Percentiles rank a stretch among this genome's conserved stretches.
phyloP scores from a whole-genome alignment of 768 basidiomycete species.

The Boletus rex-veris region DNA sequence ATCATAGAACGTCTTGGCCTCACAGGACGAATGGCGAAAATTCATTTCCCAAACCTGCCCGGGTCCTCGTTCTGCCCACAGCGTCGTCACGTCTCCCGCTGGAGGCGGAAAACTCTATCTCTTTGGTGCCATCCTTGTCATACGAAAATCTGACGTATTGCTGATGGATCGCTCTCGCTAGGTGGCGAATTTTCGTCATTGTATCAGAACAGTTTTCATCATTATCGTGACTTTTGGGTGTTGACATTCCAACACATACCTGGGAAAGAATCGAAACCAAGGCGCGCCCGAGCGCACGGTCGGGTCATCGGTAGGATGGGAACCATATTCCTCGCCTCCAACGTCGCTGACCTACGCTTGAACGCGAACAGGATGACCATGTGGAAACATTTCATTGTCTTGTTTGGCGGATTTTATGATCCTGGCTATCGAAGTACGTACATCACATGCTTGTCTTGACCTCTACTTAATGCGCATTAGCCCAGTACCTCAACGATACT shows the following conservation, averaged over 20 bases:
- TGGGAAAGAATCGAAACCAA: conserved; percentile 94
- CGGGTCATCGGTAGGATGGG: conserved; percentile 64
- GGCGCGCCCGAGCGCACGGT: conserved; percentile 70
- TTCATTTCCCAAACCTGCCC: conserved; percentile 84
- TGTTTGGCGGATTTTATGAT: conserved; percentile 92
- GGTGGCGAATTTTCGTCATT: conserved; percentile 86
- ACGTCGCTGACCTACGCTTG: neutral
- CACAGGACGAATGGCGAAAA: conserved; percentile 82
- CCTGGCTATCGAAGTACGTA: conserved; percentile 70
- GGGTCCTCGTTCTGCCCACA: conserved; percentile 85
- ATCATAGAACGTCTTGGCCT: neutral
- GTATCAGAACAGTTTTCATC: conserved; percentile 80
- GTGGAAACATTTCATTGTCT: conserved; percentile 83
- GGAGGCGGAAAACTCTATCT: conserved; percentile 87
- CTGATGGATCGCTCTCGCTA: conserved; percentile 19
- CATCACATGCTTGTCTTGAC: no score
- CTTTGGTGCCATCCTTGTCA: conserved; percentile 50
- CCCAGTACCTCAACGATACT: conserved; percentile 77
- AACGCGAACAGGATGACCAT: conserved; percentile 64
- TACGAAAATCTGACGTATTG: neutral
- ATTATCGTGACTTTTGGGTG: conserved; percentile 87
- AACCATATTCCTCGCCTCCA: neutral
- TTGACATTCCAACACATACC: conserved; percentile 70
- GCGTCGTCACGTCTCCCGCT: conserved; percentile 65
- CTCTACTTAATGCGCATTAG: conserved; percentile 33